Conservation (phyloP, 208 protist species). For the Vickermania ingenoplastis region DNA sequence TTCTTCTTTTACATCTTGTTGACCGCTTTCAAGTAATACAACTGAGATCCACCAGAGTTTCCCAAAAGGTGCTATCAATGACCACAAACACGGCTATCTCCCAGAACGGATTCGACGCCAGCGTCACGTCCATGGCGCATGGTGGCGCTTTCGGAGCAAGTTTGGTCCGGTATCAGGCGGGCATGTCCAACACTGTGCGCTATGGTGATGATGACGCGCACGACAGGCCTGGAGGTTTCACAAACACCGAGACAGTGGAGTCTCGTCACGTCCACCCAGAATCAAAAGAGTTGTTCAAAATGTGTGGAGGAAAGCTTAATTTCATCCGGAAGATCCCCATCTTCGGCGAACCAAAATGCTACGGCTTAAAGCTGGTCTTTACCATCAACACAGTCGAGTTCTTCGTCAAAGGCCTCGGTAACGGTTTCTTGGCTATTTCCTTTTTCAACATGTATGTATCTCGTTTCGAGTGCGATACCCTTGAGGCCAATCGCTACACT, state of each 20-base stretch:
- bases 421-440: slow-evolving; percentile 20
- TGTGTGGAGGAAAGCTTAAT: background rate
- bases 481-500: slow-evolving; percentile 35
- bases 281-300: background rate
- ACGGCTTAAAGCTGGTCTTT: slow-evolving; percentile 20
- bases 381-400: slow-evolving; percentile 22
- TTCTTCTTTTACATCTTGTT: background rate
- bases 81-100: background rate
- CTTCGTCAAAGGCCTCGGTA: slow-evolving; percentile 23
- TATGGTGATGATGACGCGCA: background rate
- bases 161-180: background rate
- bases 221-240: background rate
- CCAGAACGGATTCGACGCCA: background rate
- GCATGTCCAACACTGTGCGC: background rate
- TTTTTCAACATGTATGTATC: slow-evolving; percentile 32
- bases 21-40: background rate
- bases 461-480: slow-evolving; percentile 22
- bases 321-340: slow-evolving; percentile 1
- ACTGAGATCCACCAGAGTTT: background rate
- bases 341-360: slow-evolving; percentile 20
- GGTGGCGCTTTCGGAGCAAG: background rate
- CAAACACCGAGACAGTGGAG: background rate
- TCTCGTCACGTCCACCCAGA: slow-evolving; percentile 2
- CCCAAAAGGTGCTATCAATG: background rate
- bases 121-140: background rate